A percentile compares a stretch with the other conserved stretches of the same genome.
These are phyloP conservation scores for Ceratocystis papillata DNA, from an alignment of 2,329 filamentous ascomycete genomes.

Conservation along the genomic window DNA sequence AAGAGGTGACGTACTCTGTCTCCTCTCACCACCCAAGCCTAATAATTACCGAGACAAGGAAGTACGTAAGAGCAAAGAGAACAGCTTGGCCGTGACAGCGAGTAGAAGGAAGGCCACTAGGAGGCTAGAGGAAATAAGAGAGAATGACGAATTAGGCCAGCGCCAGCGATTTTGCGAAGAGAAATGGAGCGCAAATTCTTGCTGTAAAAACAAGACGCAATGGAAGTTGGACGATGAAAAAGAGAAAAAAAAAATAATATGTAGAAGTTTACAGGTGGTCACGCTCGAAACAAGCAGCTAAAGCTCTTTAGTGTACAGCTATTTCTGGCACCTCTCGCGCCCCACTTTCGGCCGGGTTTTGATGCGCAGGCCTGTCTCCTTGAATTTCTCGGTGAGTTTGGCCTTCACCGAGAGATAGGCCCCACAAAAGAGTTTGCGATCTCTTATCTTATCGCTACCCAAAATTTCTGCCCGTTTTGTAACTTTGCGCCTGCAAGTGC, in stretches of 20 bases:
- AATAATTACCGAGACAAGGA: background rate
- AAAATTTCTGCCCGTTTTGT: constrained; percentile 16
- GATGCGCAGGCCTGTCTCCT: background rate
- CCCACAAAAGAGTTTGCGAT: constrained; percentile 22
- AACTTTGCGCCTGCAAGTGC: constrained; percentile 14
- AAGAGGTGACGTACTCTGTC: constrained; percentile 15
- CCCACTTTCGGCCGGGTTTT: constrained; percentile 1
- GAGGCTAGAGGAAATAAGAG: background rate
- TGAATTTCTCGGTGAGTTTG: constrained; percentile 2
- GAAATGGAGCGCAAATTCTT: too few species aligned
- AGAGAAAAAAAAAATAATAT: background rate
- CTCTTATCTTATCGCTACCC: constrained; percentile 20
- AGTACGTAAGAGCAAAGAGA: constrained; percentile 6
- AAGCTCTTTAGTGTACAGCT: background rate
- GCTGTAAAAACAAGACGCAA: too few species aligned
- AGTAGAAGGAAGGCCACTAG: background rate
- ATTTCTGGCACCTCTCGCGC: background rate
- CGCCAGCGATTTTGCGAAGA: too few species aligned
- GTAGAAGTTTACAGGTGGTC: background rate
- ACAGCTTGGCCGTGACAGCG: constrained; percentile 11
- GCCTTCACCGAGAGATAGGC: constrained; percentile 4
- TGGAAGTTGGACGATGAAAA: too few species aligned
- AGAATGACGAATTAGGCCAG: background rate
- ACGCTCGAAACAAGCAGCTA: background rate
- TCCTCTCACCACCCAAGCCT: background rate